phyloP scores from a whole-genome alignment of 768 basidiomycete species.

The Psilocybe subaeruginosa region DNA sequence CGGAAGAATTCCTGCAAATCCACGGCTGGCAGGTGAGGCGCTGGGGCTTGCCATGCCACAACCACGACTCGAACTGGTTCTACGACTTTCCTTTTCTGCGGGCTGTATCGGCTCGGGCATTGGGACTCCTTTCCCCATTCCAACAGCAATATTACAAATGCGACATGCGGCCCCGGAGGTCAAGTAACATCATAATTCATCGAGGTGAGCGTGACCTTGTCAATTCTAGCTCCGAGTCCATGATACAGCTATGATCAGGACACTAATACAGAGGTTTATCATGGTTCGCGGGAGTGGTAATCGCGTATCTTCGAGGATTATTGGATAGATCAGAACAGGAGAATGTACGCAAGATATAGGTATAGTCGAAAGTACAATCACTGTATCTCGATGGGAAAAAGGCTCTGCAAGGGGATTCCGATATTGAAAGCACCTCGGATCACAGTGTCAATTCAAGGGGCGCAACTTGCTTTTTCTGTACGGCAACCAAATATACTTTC shows the following conservation, averaged over 20 bases:
- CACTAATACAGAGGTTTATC: constrained; percentile 16
- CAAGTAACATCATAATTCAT: constrained; percentile 2
- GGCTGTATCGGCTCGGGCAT: neutral
- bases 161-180: constrained; percentile 23
- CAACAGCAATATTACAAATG: constrained; percentile 10
- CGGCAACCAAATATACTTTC: neutral
- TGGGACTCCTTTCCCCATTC: neutral
- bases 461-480: neutral
- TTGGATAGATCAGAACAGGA: constrained; percentile 7
- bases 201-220: constrained; percentile 15
- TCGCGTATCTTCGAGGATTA: constrained; percentile 6
- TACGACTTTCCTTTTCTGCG: constrained; percentile 6
- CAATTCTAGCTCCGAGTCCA: constrained; percentile 1
- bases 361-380: neutral
- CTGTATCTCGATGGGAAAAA: neutral
- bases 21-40: constrained; percentile 6
- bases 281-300: constrained; percentile 25
- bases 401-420: neutral
- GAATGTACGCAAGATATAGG: neutral
- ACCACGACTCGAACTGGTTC: constrained; percentile 11
- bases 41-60: constrained; percentile 5
- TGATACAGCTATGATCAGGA: constrained; percentile 14
- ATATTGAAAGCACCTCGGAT: neutral
- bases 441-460: neutral
- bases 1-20: neutral